phyloP scores from a whole-genome alignment of 1,139 yeast species.

The Suhomyces coccinellae region DNA sequence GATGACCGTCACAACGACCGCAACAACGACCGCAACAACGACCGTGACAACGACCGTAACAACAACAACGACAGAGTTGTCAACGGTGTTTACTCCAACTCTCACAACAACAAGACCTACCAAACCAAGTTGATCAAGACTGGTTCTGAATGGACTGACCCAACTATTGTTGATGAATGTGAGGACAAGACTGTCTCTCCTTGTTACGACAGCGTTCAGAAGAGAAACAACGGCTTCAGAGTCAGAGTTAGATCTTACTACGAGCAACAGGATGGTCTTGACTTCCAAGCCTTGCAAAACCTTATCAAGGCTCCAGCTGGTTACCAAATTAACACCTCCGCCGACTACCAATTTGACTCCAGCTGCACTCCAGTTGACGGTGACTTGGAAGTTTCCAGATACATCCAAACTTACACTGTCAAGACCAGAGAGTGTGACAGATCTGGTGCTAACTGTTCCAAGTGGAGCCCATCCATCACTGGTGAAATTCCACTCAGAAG shows the following conservation, averaged over 20 bases:
- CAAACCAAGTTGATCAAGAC: neutral
- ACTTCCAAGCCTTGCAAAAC: neutral
- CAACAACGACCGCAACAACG: neutral
- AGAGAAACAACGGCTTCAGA: neutral
- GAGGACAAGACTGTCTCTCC: neutral
- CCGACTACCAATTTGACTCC: neutral
- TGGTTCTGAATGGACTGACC: neutral
- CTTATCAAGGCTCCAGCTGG: neutral
- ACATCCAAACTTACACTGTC: neutral
- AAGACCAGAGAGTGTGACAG: neutral
- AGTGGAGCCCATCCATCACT: neutral
- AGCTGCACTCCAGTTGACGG: neutral
- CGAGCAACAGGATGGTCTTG: neutral
- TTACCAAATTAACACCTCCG: neutral
- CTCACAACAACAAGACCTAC: neutral
- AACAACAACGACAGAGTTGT: neutral
- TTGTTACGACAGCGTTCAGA: neutral
- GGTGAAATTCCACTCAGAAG: neutral
- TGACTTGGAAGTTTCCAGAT: constrained; percentile 1
- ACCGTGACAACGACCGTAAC: neutral
- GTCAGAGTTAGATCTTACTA: neutral
- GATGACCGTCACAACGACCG: neutral
- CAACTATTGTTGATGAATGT: neutral
- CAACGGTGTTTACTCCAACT: neutral
- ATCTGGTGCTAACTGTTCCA: neutral